A percentile compares a stretch with the other conserved stretches of the same genome.
These are phyloP conservation scores for Spizellomyces sp. DNA, from an alignment of 192 early-diverging fungal genomes.

Conservation along the genomic window DNA sequence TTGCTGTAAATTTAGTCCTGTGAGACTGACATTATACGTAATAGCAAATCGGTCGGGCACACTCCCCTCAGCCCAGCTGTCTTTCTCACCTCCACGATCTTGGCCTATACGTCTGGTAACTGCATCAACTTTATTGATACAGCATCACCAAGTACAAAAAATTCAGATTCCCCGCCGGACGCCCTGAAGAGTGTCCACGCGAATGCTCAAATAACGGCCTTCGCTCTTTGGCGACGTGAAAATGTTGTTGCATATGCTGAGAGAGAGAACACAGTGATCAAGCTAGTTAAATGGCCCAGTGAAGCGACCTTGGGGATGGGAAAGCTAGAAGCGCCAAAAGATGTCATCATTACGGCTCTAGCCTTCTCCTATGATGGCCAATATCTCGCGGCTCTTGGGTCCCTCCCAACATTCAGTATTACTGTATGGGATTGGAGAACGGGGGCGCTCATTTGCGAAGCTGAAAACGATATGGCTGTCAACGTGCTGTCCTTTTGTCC, in stretches of 20 bases:
- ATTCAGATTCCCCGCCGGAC: not conserved
- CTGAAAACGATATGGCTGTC: constrained; percentile 32
- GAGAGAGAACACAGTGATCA: constrained; percentile 35
- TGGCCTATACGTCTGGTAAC: constrained; percentile 54
- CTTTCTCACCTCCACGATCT: constrained; percentile 33
- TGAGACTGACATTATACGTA: not conserved
- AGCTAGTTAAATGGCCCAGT: constrained; percentile 52
- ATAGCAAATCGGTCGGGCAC: constrained; percentile 51
- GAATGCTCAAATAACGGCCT: constrained; percentile 47
- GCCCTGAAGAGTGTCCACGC: constrained; percentile 25
- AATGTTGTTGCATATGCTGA: constrained; percentile 50
- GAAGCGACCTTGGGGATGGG: constrained; percentile 16
- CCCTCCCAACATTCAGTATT: constrained; percentile 44
- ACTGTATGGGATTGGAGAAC: constrained; percentile 57
- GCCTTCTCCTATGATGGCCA: constrained; percentile 53
- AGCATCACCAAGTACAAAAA: not conserved
- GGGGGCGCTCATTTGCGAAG: constrained; percentile 29
- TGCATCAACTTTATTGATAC: constrained; percentile 47
- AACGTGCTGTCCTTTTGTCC: constrained; percentile 51
- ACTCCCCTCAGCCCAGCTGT: constrained; percentile 27
- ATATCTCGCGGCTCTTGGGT: constrained; percentile 51
- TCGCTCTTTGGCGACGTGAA: constrained; percentile 42
- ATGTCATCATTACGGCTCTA: constrained; percentile 36
- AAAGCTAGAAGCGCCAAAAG: constrained; percentile 21
- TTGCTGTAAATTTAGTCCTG: not conserved